A percentile compares a stretch with the other conserved stretches of the same genome.
phyloP scores from a whole-genome alignment of 2,329 filamentous ascomycete species.

The Chaetomiaceae sp. region DNA sequence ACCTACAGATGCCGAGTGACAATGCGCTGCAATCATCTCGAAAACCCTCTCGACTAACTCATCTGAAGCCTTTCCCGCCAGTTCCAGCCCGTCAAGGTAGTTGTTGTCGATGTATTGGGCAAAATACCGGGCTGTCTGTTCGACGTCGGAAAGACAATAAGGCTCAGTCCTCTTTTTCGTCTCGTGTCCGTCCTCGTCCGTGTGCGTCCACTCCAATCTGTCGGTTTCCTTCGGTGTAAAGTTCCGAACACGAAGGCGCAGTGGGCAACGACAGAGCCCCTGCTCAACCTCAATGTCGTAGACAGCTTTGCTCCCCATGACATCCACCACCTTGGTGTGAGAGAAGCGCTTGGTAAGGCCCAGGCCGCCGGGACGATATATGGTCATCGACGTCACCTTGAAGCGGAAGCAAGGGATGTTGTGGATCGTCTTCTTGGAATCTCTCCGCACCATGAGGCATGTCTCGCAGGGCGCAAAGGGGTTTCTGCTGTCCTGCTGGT shows the following conservation, averaged over 20 bases:
- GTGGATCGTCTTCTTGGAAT: constrained; percentile 46
- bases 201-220: constrained; percentile 37
- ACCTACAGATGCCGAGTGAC: constrained; percentile 17
- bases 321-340: constrained; percentile 39
- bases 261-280: constrained; percentile 34
- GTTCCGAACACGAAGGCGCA: constrained; percentile 38
- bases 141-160: constrained; percentile 40
- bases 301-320: constrained; percentile 29
- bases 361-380: constrained; percentile 43
- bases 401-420: constrained; percentile 41
- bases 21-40: constrained; percentile 27
- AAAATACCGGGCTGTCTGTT: constrained; percentile 33
- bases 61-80: constrained; percentile 26
- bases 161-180: constrained; percentile 32
- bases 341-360: constrained; percentile 42
- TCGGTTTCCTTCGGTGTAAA: constrained; percentile 39
- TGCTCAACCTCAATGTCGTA: constrained; percentile 38
- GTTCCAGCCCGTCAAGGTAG: constrained; percentile 29
- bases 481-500: constrained; percentile 27
- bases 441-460: constrained; percentile 36
- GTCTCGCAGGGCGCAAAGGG: constrained; percentile 34
- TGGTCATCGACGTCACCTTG: constrained; percentile 38
- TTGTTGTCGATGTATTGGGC: constrained; percentile 35
- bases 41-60: constrained; percentile 32
- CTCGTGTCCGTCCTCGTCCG: constrained; percentile 29